phyloP scores from a whole-genome alignment of 352 stramenopile genomes.

The Pseudoperonospora humuli region DNA sequence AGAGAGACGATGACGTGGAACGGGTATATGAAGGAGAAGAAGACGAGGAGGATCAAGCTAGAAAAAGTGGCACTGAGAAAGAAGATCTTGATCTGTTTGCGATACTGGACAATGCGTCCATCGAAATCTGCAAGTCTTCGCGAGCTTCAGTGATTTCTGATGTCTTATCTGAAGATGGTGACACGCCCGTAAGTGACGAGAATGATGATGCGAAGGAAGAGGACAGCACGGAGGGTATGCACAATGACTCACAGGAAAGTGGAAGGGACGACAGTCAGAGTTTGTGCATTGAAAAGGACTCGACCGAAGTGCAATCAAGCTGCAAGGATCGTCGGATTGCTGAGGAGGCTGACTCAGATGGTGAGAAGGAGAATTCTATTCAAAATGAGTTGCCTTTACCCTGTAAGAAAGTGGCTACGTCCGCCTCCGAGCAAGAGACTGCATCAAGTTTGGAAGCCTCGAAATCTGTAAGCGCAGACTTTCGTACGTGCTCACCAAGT shows the following conservation, averaged over 20 bases:
- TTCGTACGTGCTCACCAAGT: slow-evolving; percentile 5
- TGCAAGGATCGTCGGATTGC: background rate
- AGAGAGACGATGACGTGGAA: background rate
- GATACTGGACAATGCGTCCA: slow-evolving; percentile 17
- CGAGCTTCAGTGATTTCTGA: slow-evolving; percentile 16
- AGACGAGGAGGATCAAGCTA: background rate
- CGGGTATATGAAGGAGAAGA: background rate
- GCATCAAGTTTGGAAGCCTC: background rate
- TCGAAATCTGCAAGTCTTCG: slow-evolving; percentile 19
- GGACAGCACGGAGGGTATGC: background rate
- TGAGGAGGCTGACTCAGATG: background rate
- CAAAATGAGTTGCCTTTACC: background rate
- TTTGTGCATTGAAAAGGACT: slow-evolving; percentile 8
- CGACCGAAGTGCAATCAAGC: background rate
- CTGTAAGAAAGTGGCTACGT: background rate
- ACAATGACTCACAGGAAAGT: background rate
- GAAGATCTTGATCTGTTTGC: slow-evolving; percentile 12
- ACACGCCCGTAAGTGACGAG: slow-evolving; percentile 7
- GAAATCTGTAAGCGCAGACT: background rate
- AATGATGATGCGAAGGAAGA: slow-evolving; percentile 11
- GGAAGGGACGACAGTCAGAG: slow-evolving; percentile 3
- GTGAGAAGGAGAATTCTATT: background rate
- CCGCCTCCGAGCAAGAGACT: background rate
- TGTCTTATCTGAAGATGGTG: slow-evolving; percentile 26
- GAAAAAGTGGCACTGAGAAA: background rate